Conservation (phyloP, 805 yeast genomes). For the Metschnikowia cubensis region DNA sequence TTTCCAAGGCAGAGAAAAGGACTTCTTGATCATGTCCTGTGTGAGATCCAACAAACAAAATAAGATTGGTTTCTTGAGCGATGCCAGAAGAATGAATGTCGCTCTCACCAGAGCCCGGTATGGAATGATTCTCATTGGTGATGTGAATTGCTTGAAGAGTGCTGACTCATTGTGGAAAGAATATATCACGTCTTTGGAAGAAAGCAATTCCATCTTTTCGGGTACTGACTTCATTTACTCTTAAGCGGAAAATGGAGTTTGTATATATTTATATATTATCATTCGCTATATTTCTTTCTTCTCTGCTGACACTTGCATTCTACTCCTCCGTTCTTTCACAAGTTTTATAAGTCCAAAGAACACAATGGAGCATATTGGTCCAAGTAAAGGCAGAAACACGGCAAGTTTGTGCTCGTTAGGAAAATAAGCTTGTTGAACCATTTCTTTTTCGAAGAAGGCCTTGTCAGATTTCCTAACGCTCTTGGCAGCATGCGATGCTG, state of each 20-base stretch:
- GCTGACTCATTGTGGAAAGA: slow-evolving; percentile 17
- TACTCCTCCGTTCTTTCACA: slow-evolving; percentile 41
- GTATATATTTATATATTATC: slow-evolving; percentile 2
- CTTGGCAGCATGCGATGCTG: slow-evolving; percentile 40
- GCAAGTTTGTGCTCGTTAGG: slow-evolving; percentile 96
- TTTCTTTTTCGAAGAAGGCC: slow-evolving; percentile 90
- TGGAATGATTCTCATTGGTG: slow-evolving; percentile 50
- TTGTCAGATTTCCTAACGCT: slow-evolving; percentile 59
- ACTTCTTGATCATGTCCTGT: slow-evolving; percentile 48
- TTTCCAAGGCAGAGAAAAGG: slow-evolving; percentile 58
- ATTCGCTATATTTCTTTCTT: slow-evolving; percentile 5
- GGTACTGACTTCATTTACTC: slow-evolving; percentile 9
- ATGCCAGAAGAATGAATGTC: slow-evolving; percentile 82
- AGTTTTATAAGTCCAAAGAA: slow-evolving; percentile 48
- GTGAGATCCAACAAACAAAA: slow-evolving; percentile 66
- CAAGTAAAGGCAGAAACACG: slow-evolving; percentile 83
- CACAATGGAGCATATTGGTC: slow-evolving; percentile 74
- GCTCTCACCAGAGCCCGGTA: slow-evolving; percentile 85
- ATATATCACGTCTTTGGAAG: slow-evolving; percentile 14
- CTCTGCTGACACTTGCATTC: slow-evolving; percentile 11
- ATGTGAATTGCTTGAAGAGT: slow-evolving; percentile 12
- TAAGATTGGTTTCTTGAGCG: slow-evolving; percentile 78
- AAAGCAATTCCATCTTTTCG: slow-evolving; percentile 9
- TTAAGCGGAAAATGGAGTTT: background rate
- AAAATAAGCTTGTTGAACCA: slow-evolving; percentile 92